phyloP scores from a whole-genome alignment of 2,329 filamentous ascomycete species.

The Sclerotinia spermophila region DNA sequence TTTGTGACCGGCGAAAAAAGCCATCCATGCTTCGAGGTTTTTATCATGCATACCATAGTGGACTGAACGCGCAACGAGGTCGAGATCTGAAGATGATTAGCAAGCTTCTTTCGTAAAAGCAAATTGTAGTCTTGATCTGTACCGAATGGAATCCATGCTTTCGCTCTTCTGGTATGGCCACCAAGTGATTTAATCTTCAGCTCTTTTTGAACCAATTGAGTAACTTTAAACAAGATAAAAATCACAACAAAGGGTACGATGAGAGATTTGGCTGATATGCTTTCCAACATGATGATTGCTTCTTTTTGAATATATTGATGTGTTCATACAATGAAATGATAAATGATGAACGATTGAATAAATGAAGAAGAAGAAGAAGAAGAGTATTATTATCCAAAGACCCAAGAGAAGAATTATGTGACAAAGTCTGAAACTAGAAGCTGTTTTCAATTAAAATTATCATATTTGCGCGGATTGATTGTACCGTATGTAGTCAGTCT shows the following conservation, averaged over 20 bases:
- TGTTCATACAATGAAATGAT: too few relatives aligned
- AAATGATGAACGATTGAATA: background rate
- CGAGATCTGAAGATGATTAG: conserved; percentile 51
- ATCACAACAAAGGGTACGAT: conserved; percentile 21
- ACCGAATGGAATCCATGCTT: conserved; percentile 47
- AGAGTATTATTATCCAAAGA: background rate
- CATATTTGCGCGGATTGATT: background rate
- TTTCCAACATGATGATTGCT: conserved; percentile 30
- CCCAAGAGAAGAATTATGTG: background rate
- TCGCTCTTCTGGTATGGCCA: conserved; percentile 41
- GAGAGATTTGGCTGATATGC: conserved; percentile 44
- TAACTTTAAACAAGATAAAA: conserved; percentile 34
- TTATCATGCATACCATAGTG: conserved; percentile 40
- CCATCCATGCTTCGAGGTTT: conserved; percentile 60
- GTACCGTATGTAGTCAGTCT: background rate
- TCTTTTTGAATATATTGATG: background rate
- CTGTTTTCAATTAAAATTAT: background rate
- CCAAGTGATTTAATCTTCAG: conserved; percentile 47
- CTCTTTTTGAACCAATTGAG: conserved; percentile 41
- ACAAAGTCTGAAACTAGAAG: background rate
- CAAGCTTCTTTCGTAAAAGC: background rate
- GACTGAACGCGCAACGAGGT: conserved; percentile 48
- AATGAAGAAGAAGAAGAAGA: background rate
- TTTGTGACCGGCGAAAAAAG: conserved; percentile 41
- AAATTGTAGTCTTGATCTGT: conserved; percentile 8